Evolutionary conservation across 306 rosid genomes (phyloP), one percentile per base, ranked within the genome.

Genomic region (Fragaria ananassa): DNA sequence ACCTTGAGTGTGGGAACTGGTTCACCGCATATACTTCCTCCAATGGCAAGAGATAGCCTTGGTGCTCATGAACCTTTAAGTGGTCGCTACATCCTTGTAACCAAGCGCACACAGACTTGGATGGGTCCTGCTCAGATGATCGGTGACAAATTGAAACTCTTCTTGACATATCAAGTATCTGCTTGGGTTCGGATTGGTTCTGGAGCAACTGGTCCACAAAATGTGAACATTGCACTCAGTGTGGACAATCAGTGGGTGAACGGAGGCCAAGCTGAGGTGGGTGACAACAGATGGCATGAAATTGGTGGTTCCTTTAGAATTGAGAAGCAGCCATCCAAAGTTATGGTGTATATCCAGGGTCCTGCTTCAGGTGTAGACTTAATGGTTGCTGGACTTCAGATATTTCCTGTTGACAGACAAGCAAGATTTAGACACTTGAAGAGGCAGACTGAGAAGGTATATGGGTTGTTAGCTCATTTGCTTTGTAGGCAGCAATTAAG

Each of bases 81-180:
- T 18, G 93, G 97, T 21, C 87, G 84, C 61, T 89, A 76, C 75
- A 88, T 92, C 49, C 93, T 80, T 42, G 96, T 88, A 71, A 88
- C 96, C 13, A 92, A 92, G 10, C 97, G 97, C 58, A 89, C 97
- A 1, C 96, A 95, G 75, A 92, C 91, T 72, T 95, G 96, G 96
- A 92, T 92, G 97, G 98, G 98, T 70, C 98, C 98, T 68, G 91
- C 97, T 75, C 97, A 92, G 80, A 84, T 88, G 81, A 90, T 95
- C 66, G 88, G 96, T 27, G 93, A 95, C 65, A 95, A 84, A 84
- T 37, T 95, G 87, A 81, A 90, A 70, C 91, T 92, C 37, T 90
- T 90, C 76, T 57, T 90, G 75, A 90, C 98, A 37, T 92, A 95
- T 74, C 97, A 95, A 86, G 96, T 95, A 25, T 89, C 97, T 84